phyloP scores from a whole-genome alignment of 371 early-diverging fungal genomes.

The Apophysomyces ossiformis region DNA sequence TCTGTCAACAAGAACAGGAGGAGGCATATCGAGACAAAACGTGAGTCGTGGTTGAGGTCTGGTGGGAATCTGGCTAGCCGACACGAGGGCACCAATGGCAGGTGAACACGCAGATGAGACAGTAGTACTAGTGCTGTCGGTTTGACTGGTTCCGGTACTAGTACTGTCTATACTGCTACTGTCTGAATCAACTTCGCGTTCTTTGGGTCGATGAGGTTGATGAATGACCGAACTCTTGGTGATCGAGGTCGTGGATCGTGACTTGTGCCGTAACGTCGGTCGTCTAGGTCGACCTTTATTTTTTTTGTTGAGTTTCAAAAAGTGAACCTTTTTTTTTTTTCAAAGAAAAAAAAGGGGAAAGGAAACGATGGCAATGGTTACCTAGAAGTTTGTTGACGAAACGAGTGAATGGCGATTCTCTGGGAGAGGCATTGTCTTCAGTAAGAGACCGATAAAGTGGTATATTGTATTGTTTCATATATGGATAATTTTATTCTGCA shows the following conservation, averaged over 20 bases:
- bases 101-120: slow-evolving; percentile 13
- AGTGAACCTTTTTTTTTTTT: slow-evolving; percentile 4
- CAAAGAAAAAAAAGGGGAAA: not conserved
- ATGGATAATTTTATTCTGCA: not conserved
- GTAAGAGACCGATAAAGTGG: slow-evolving; percentile 32
- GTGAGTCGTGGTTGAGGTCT: slow-evolving; percentile 9
- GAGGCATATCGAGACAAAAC: slow-evolving; percentile 1
- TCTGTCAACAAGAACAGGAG: slow-evolving; percentile 45
- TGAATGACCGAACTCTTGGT: slow-evolving; percentile 30
- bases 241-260: slow-evolving; percentile 34
- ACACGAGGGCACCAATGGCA: slow-evolving; percentile 28
- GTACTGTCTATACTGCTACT: slow-evolving; percentile 7
- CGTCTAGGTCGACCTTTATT: slow-evolving; percentile 10
- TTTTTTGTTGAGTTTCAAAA: slow-evolving; percentile 1
- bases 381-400: slow-evolving; percentile 30
- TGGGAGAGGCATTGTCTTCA: slow-evolving; percentile 25
- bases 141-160: not conserved
- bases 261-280: slow-evolving; percentile 27
- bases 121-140: slow-evolving; percentile 3
- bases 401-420: slow-evolving; percentile 29
- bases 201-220: slow-evolving; percentile 17
- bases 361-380: not conserved
- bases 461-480: slow-evolving; percentile 5
- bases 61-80: slow-evolving; percentile 13
- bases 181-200: slow-evolving; percentile 1